phyloP scores from a whole-genome alignment of 208 protist genomes.

The Phytomonas francai region DNA sequence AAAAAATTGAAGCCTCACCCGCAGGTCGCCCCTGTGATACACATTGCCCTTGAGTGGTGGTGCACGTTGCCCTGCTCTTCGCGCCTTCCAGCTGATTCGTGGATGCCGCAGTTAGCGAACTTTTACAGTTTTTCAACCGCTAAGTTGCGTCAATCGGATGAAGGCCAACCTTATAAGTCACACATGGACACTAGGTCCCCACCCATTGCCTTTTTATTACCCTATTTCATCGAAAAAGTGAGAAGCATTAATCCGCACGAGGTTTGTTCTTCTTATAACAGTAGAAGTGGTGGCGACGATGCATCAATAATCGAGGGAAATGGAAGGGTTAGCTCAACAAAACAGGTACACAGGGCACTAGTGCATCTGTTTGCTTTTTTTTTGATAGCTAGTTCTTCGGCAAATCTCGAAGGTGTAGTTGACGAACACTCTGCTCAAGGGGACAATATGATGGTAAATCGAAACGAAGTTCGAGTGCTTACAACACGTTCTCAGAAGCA shows the following conservation, averaged over 20 bases:
- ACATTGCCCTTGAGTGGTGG: slow-evolving; percentile 47
- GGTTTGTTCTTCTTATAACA: not conserved
- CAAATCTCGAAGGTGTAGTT: not conserved
- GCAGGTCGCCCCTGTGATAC: slow-evolving; percentile 32
- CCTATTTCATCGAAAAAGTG: not conserved
- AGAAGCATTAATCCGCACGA: not conserved
- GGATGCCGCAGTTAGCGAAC: slow-evolving; percentile 30
- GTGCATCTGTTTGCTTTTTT: not conserved
- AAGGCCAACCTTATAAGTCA: not conserved
- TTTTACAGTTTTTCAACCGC: slow-evolving; percentile 7
- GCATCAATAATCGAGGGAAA: not conserved
- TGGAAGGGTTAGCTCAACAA: not conserved
- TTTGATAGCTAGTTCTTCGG: not conserved
- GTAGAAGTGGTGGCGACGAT: not conserved
- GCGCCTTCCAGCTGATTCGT: slow-evolving; percentile 13
- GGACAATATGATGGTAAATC: not conserved
- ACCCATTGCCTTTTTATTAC: slow-evolving; percentile 8
- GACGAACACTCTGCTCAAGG: not conserved
- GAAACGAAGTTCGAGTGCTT: not conserved
- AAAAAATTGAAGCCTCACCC: slow-evolving; percentile 17
- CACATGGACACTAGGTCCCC: not conserved
- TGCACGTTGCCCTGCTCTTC: slow-evolving; percentile 30
- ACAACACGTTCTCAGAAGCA: not conserved
- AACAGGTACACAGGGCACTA: not conserved
- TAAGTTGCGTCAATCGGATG: not conserved